Conservation (phyloP, 2,329 filamentous ascomycete genomes). For the Xylaria polymorpha region DNA sequence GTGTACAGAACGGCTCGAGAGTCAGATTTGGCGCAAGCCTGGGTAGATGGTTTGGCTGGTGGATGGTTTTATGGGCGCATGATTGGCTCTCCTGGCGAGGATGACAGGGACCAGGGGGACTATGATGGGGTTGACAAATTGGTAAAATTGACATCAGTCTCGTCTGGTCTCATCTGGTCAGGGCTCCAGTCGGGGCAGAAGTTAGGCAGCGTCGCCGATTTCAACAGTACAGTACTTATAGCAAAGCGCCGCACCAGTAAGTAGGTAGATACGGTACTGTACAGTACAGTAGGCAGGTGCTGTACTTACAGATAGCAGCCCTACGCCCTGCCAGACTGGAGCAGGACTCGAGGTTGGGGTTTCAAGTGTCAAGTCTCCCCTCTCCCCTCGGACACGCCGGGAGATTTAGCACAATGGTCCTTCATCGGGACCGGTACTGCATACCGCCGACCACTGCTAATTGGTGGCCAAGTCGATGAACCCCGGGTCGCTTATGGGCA, state of each 20-base stretch:
- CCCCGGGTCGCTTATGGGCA: too few species aligned
- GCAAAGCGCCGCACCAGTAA: background rate
- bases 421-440: background rate
- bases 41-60: background rate
- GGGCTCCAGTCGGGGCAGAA: too few species aligned
- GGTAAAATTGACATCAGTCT: conserved; percentile 31
- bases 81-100: conserved; percentile 28
- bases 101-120: conserved; percentile 19
- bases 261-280: too few species aligned
- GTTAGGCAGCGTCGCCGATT: background rate
- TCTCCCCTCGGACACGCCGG: conserved; percentile 17
- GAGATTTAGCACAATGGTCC: background rate
- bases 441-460: background rate
- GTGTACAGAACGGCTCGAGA: conserved; percentile 3
- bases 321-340: background rate
- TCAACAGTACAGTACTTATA: background rate
- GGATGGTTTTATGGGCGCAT: conserved; percentile 14
- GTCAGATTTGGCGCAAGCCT: conserved; percentile 15
- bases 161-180: background rate
- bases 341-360: conserved; percentile 4
- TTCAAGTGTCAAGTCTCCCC: conserved; percentile 4
- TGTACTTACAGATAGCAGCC: background rate
- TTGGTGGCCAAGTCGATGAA: too few species aligned
- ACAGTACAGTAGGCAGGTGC: too few species aligned
- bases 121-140: conserved; percentile 32